phyloP scores from a whole-genome alignment of 345 rosid species.

The Gossypioides kirkii region DNA sequence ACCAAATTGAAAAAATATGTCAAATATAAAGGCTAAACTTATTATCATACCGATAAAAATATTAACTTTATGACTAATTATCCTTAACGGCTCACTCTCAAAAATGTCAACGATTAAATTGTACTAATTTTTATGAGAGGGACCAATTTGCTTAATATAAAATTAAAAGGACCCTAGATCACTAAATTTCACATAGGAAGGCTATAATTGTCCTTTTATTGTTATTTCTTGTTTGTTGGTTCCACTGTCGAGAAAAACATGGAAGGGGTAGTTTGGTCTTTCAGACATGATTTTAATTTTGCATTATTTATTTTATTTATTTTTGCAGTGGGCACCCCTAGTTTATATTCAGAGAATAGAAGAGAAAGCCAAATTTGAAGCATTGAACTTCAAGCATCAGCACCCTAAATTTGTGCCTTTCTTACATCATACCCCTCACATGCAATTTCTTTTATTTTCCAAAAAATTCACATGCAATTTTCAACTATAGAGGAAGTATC shows the following conservation, averaged over 20 bases:
- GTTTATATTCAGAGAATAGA: neutral
- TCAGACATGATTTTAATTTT: no score
- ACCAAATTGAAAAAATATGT: no score
- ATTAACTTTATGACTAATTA: no score
- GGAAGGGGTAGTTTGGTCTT: neutral
- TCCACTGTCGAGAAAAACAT: neutral
- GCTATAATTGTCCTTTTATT: neutral
- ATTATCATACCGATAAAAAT: no score
- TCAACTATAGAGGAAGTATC: neutral
- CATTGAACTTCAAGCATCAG: neutral
- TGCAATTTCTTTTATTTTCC: neutral
- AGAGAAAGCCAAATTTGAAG: neutral
- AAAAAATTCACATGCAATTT: neutral
- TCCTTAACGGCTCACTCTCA: no score
- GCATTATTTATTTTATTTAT: neutral
- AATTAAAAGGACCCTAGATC: neutral
- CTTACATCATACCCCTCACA: neutral
- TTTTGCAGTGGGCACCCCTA: neutral
- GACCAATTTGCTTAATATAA: no score
- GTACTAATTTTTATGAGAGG: no score
- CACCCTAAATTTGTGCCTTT: neutral
- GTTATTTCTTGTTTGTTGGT: no score
- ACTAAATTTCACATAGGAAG: neutral
- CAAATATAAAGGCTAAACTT: accelerated
- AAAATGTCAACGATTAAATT: no score